phyloP scores from a whole-genome alignment of 2,329 filamentous ascomycete genomes.

The Aspergillus floridensis region DNA sequence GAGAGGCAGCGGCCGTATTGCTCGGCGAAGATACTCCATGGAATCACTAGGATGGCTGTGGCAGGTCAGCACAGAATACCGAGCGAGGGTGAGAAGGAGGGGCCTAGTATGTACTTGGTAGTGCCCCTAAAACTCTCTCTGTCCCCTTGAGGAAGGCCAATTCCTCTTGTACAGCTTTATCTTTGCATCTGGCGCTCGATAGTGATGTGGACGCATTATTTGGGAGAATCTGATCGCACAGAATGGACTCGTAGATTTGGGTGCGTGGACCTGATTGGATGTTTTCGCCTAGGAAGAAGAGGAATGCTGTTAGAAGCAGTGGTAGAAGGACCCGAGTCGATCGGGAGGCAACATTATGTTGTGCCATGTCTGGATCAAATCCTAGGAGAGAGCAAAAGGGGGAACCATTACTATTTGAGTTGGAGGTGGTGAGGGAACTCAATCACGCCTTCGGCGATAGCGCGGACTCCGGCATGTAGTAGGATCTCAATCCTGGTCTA shows the following conservation, averaged over 20 bases:
- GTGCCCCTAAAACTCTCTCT: neutral
- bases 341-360: neutral
- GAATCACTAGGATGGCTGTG: constrained; percentile 1
- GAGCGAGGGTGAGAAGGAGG: neutral
- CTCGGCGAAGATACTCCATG: neutral
- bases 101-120: neutral
- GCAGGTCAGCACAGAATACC: neutral
- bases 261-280: constrained; percentile 2
- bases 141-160: neutral
- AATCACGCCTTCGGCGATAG: too few species aligned
- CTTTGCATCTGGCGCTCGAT: neutral
- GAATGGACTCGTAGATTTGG: constrained; percentile 1
- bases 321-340: neutral
- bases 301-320: neutral
- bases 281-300: neutral
- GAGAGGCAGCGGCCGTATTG: neutral
- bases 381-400: too few species aligned
- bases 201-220: neutral
- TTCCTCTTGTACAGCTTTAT: neutral
- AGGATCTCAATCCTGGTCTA: too few species aligned
- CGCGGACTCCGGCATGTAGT: too few species aligned
- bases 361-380: neutral
- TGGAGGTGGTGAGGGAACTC: too few species aligned
- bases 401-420: too few species aligned
- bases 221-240: neutral